A percentile compares a stretch with the other conserved stretches of the same genome.
Conservation (phyloP, 1,139 yeast species). For the Taphrina sp. region DNA sequence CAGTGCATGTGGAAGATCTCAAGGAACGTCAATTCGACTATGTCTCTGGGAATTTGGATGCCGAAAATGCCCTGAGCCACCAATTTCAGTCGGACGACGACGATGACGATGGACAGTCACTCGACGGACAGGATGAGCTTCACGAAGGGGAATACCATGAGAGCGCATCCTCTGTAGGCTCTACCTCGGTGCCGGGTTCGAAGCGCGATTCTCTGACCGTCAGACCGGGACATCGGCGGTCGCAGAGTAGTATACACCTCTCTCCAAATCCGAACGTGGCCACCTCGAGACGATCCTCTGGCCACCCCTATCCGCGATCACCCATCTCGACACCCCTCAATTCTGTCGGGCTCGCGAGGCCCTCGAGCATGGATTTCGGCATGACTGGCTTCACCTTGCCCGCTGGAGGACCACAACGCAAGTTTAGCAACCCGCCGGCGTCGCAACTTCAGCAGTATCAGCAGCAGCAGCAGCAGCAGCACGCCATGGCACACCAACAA, state of each 20-base stretch:
- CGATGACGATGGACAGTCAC: conserved; percentile 18
- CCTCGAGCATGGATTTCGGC: conserved; percentile 24
- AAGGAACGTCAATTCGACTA: conserved; percentile 29
- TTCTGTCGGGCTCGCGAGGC: conserved; percentile 2
- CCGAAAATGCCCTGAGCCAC: conserved; percentile 1
- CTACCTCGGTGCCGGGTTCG: conserved; percentile 3
- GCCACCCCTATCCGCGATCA: conserved; percentile 28
- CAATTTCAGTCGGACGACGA: conserved; percentile 25
- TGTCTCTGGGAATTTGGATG: conserved; percentile 19
- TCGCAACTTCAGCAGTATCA: neutral
- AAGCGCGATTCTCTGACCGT: conserved; percentile 7
- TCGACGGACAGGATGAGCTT: conserved; percentile 13
- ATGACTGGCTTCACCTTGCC: conserved; percentile 2
- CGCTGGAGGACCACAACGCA: conserved; percentile 18
- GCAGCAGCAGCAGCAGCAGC: conserved; percentile 1
- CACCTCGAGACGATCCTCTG: conserved; percentile 9
- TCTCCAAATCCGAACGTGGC: conserved; percentile 18
- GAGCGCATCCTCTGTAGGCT: conserved; percentile 22
- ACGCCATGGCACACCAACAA: neutral
- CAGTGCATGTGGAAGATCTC: conserved; percentile 61
- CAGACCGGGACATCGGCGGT: conserved; percentile 22
- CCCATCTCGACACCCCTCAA: conserved; percentile 15
- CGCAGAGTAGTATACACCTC: conserved; percentile 20
- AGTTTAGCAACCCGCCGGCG: conserved; percentile 4
- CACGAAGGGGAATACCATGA: conserved; percentile 3